Evolutionary conservation across 177 flowering plant genomes (phyloP).

Genomic region (Vitis hybrid): DNA sequence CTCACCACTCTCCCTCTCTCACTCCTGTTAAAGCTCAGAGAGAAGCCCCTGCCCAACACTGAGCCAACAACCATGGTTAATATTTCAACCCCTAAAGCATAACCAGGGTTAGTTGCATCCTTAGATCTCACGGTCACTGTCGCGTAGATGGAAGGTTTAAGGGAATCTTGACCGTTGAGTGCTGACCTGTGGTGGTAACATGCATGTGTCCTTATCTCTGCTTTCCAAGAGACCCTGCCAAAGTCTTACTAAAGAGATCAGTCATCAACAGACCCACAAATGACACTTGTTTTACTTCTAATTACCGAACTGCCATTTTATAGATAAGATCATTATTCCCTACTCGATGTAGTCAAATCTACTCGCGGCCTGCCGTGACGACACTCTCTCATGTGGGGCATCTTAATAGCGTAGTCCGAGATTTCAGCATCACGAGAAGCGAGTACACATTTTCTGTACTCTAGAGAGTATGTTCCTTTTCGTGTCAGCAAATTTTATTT

Average conservation of each 20-base stretch:
- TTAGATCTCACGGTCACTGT: constrained; percentile 20
- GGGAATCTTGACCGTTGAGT: constrained; percentile 34
- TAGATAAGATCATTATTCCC: no score
- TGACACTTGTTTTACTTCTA: not conserved
- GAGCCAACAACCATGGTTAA: constrained; percentile 18
- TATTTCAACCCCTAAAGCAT: not conserved
- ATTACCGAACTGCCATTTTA: not conserved
- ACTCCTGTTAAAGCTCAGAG: constrained; percentile 10
- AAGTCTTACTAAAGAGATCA: constrained; percentile 21
- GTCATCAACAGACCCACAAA: constrained; percentile 14
- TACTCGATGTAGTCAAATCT: no score
- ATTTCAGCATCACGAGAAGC: not conserved
- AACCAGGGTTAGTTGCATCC: constrained; percentile 23
- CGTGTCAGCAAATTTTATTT: not conserved
- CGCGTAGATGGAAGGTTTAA: not conserved
- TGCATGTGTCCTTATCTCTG: constrained; percentile 50
- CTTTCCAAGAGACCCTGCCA: constrained; percentile 22
- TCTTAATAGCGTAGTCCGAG: no score
- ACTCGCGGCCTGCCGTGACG: no score
- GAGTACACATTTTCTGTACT: not conserved
- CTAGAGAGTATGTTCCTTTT: not conserved
- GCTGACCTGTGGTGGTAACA: constrained; percentile 17
- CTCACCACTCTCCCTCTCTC: constrained; percentile 7
- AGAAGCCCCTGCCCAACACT: not conserved
- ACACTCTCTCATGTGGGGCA: no score